Evolutionary conservation across 192 early-diverging fungal species (phyloP).

Genomic region (Haplosporangium gracile): DNA sequence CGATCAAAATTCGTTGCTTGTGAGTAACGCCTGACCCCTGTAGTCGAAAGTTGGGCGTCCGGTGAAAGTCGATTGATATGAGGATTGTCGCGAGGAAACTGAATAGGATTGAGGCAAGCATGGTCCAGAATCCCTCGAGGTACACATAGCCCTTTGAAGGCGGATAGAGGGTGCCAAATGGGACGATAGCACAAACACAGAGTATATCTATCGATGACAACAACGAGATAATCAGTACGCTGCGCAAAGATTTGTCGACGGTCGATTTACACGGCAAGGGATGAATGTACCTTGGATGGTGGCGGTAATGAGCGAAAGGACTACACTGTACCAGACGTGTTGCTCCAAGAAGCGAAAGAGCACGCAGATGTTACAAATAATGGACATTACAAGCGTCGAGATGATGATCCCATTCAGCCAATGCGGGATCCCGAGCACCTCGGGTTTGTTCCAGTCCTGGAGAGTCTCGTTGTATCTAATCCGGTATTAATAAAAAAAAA

Average conservation of each 20-base stretch:
- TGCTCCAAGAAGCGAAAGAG: slow-evolving; percentile 42
- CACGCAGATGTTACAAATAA: slow-evolving; percentile 36
- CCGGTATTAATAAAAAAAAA: background rate
- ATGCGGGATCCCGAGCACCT: slow-evolving; percentile 1
- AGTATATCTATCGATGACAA: slow-evolving; percentile 24
- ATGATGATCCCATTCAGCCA: slow-evolving; percentile 31
- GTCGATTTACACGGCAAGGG: background rate
- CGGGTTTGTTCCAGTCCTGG: slow-evolving; percentile 12
- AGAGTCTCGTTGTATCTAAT: slow-evolving; percentile 24
- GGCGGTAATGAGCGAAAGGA: slow-evolving; percentile 25
- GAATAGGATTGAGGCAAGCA: slow-evolving; percentile 34
- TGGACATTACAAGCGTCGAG: slow-evolving; percentile 25
- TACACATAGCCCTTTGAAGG: slow-evolving; percentile 25
- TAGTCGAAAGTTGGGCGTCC: slow-evolving; percentile 36
- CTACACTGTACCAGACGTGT: slow-evolving; percentile 19
- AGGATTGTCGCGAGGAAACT: slow-evolving; percentile 28
- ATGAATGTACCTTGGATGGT: slow-evolving; percentile 24
- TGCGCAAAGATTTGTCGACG: background rate
- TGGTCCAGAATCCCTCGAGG: slow-evolving; percentile 43
- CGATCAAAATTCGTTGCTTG: slow-evolving; percentile 43
- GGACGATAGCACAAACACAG: slow-evolving; percentile 18
- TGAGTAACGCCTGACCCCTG: slow-evolving; percentile 46
- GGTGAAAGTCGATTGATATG: slow-evolving; percentile 37
- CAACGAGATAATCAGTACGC: background rate
- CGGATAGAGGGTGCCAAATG: slow-evolving; percentile 38